These are phyloP conservation scores for Setomelanomma holmii DNA, from an alignment of 2,329 filamentous ascomycete genomes.

Conservation along the genomic window DNA sequence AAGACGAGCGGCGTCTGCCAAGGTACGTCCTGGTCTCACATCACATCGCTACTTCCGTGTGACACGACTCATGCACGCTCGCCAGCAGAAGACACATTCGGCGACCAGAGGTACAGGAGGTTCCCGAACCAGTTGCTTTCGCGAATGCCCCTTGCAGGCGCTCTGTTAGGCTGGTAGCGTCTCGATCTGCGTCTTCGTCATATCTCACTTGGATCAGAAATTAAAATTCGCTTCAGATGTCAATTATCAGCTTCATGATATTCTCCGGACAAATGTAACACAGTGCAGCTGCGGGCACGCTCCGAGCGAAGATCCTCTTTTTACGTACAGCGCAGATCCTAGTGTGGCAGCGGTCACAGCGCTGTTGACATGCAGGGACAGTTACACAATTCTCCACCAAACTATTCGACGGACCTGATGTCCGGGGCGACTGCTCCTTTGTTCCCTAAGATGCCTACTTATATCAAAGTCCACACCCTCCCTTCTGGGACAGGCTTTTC, in stretches of 20 bases:
- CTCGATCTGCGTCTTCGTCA: no score
- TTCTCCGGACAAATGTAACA: no score
- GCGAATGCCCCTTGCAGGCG: no score
- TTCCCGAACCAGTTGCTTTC: background rate
- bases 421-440: no score
- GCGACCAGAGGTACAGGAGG: background rate
- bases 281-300: background rate
- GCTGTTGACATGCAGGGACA: constrained; percentile 6
- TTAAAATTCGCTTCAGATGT: no score
- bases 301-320: background rate
- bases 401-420: background rate
- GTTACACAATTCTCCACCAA: constrained; percentile 6
- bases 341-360: background rate
- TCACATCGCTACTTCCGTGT: constrained; percentile 9
- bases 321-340: background rate
- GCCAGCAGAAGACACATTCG: constrained; percentile 7
- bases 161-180: no score
- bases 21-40: constrained; percentile 23
- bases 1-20: constrained; percentile 20
- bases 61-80: constrained; percentile 14
- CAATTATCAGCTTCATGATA: no score
- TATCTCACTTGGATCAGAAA: no score
- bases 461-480: background rate
- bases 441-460: no score
- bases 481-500: no score